A percentile compares a stretch with the other conserved stretches of the same genome.
Evolutionary conservation across 176 grass and related monocot species (phyloP).

Genomic region (Oryza longistaminata): DNA sequence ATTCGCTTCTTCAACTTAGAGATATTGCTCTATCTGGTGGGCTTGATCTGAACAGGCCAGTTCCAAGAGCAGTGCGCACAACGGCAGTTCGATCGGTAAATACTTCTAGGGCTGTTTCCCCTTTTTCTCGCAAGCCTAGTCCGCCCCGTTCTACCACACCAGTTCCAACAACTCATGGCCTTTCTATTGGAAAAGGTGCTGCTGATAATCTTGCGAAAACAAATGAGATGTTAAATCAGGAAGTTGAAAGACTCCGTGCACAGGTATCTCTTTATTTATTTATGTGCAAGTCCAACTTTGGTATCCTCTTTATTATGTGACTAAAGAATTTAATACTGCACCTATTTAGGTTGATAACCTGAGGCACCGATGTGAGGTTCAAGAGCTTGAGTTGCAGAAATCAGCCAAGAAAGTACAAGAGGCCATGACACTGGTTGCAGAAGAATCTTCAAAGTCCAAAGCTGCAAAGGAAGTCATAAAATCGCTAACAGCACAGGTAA

Average conservation of each 20-base stretch:
- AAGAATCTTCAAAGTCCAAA: slow-evolving; percentile 96
- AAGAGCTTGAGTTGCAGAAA: slow-evolving; percentile 85
- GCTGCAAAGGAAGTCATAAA: slow-evolving; percentile 99
- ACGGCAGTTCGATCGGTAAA: slow-evolving; percentile 67
- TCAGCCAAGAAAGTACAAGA: slow-evolving; percentile 89
- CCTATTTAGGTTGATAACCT: slow-evolving; percentile 78
- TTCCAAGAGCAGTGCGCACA: slow-evolving; percentile 59
- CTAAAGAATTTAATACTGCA: slow-evolving; percentile 12
- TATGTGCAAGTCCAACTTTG: neutral
- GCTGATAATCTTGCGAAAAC: slow-evolving; percentile 76
- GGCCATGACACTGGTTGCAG: slow-evolving; percentile 64
- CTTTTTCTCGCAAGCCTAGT: slow-evolving; percentile 83
- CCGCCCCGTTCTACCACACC: slow-evolving; percentile 88
- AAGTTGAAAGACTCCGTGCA: slow-evolving; percentile 74
- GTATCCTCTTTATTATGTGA: neutral
- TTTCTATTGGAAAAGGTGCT: slow-evolving; percentile 68
- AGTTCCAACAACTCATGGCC: slow-evolving; percentile 73
- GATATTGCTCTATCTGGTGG: slow-evolving; percentile 73
- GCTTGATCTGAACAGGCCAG: slow-evolving; percentile 60
- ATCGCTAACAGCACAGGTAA: slow-evolving; percentile 83
- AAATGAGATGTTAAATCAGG: slow-evolving; percentile 82
- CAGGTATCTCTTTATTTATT: slow-evolving; percentile 63
- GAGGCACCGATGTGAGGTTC: slow-evolving; percentile 68
- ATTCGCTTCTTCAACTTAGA: slow-evolving; percentile 76
- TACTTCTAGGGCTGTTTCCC: slow-evolving; percentile 89